A percentile compares a stretch with the other conserved stretches of the same genome.
Evolutionary conservation across 176 grass and related monocot species (phyloP).

Genomic region (Dactylis glomerata): DNA sequence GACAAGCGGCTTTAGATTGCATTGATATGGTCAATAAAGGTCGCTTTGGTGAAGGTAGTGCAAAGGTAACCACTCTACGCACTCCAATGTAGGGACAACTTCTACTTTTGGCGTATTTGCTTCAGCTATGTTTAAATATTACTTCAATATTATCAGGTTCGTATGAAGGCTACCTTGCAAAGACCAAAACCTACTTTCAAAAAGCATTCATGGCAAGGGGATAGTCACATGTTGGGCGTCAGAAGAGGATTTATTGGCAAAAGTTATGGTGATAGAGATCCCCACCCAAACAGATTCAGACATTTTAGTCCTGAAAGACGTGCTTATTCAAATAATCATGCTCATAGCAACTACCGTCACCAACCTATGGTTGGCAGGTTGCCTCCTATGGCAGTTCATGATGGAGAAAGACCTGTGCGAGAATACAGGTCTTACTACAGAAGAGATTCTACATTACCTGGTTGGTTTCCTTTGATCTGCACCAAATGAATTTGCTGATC

Average conservation of each 20-base stretch:
- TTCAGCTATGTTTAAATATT: conserved; percentile 3
- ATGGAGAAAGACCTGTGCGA: conserved; percentile 34
- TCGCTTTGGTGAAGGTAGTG: conserved; percentile 40
- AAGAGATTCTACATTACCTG: conserved; percentile 47
- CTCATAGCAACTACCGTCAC: conserved; percentile 7
- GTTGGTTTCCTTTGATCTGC: conserved; percentile 24
- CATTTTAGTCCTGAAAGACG: conserved; percentile 29
- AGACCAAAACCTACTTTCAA: conserved; percentile 50
- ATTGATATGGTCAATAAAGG: conserved; percentile 54
- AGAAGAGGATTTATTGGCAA: conserved; percentile 50
- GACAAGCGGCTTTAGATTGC: conserved; percentile 61
- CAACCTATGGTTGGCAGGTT: conserved; percentile 19
- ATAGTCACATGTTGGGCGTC: conserved; percentile 36
- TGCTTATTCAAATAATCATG: conserved; percentile 26
- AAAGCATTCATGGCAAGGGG: conserved; percentile 41
- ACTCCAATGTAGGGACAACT: neutral
- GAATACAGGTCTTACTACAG: conserved; percentile 36
- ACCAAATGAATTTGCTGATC: conserved; percentile 31
- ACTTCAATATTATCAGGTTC: conserved; percentile 27
- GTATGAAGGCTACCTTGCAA: conserved; percentile 52
- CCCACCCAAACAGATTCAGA: conserved; percentile 31
- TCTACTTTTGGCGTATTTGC: conserved; percentile 17
- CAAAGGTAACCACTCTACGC: conserved; percentile 42
- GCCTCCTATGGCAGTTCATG: conserved; percentile 25
- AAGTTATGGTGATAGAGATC: conserved; percentile 29